A percentile compares a stretch with the other conserved stretches of the same genome.
Conservation (phyloP, 192 early-diverging fungal genomes). For the Linderina pennispora region DNA sequence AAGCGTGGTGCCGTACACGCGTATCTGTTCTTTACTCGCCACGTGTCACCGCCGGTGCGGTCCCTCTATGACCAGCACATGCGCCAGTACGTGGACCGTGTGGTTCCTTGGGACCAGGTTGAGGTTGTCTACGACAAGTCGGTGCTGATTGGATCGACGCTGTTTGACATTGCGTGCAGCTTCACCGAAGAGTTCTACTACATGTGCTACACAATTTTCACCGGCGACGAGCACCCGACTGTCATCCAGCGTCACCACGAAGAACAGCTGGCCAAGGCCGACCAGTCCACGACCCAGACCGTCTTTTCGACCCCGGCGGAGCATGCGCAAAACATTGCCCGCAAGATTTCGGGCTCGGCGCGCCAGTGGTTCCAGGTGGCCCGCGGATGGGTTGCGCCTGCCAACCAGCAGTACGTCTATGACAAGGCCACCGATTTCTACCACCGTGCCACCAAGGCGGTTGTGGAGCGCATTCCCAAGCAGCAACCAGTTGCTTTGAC, state of each 20-base stretch:
- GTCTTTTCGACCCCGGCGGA: too few relatives aligned
- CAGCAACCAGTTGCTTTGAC: too few relatives aligned
- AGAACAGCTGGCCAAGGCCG: not conserved
- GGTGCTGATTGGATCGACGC: not conserved
- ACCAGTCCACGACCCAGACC: not conserved
- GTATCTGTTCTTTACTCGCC: conserved; percentile 13
- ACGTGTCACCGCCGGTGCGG: conserved; percentile 23
- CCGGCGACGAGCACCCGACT: conserved; percentile 31
- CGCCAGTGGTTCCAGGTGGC: conserved; percentile 45
- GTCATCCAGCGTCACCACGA: conserved; percentile 11
- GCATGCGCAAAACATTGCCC: conserved; percentile 10
- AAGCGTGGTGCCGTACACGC: conserved; percentile 10
- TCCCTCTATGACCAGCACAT: conserved; percentile 15
- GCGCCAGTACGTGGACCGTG: conserved; percentile 33
- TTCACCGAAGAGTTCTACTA: conserved; percentile 39
- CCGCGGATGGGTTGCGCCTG: conserved; percentile 28
- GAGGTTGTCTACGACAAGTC: conserved; percentile 1
- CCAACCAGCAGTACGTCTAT: conserved; percentile 15
- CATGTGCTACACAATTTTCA: conserved; percentile 41
- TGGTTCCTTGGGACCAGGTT: conserved; percentile 44
- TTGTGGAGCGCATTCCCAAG: not conserved
- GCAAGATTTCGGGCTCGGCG: conserved; percentile 28
- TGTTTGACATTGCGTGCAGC: conserved; percentile 2
- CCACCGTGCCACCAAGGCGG: not conserved
- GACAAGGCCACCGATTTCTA: conserved; percentile 1